Percentiles rank a stretch among this genome's conserved stretches.
Evolutionary conservation across 768 basidiomycete genomes (phyloP).

Genomic region (Postia placenta): DNA sequence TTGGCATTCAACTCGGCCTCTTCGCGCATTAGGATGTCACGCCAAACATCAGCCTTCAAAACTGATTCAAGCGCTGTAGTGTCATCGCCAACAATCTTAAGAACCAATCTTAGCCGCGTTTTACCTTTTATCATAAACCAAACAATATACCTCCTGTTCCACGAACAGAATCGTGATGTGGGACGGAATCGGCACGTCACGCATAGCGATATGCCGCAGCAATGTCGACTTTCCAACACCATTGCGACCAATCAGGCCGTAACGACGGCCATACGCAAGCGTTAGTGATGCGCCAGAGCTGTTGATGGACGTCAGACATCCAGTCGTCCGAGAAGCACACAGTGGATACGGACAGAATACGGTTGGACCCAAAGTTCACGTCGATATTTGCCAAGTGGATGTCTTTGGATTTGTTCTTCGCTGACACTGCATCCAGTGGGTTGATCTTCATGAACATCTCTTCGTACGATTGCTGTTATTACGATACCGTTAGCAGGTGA

Average conservation of each 20-base stretch:
- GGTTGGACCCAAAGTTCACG: conserved; percentile 92
- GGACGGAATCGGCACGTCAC: conserved; percentile 88
- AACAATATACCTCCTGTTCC: conserved; percentile 78
- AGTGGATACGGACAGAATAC: conserved; percentile 61
- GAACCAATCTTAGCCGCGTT: background rate
- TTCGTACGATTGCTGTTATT: conserved; percentile 84
- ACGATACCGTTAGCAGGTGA: conserved; percentile 4
- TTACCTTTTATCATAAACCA: background rate
- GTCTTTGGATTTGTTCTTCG: conserved; percentile 97
- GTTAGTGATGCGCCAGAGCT: conserved; percentile 85
- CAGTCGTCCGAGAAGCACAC: conserved; percentile 1
- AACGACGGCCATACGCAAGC: conserved; percentile 82
- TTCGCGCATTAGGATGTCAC: conserved; percentile 86
- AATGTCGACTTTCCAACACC: conserved; percentile 95
- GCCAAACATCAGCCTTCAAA: conserved; percentile 99
- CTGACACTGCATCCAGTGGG: conserved; percentile 74
- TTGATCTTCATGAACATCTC: conserved; percentile 99
- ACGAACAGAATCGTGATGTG: conserved; percentile 98
- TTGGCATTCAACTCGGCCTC: conserved; percentile 70
- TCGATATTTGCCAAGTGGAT: conserved; percentile 94
- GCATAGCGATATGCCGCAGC: conserved; percentile 87
- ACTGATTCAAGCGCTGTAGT: conserved; percentile 91
- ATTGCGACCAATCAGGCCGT: conserved; percentile 79
- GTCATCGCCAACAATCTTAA: conserved; percentile 89
- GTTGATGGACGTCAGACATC: conserved; percentile 8